Evolutionary conservation across 1,284 basidiomycete species (phyloP), one percentile per base, ranked within the genome.

Genomic region (Pisolithus thermaeus): DNA sequence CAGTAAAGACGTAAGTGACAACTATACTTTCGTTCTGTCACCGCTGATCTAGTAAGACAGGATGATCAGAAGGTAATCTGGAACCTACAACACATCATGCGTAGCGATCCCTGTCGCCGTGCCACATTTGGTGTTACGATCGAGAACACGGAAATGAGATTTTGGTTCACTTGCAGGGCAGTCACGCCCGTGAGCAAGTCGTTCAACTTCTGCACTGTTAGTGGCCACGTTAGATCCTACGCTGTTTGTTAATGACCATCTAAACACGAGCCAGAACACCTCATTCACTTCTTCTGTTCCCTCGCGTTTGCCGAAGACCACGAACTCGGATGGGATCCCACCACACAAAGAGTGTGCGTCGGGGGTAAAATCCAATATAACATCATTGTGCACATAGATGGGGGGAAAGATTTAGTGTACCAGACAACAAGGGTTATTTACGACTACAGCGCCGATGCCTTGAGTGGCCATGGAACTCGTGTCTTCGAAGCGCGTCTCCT

Each of bases 121-220:
- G 52, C 52, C 22, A 44, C 52, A 1, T 58, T 52, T 46, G 58
- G 55, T 1, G 44, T 61, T n/a, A 60, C 56, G 2, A 32, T 56
- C 27, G 56, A 61, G 30, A 39, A 47, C 32, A 32, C 12, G 3
- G 6, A 36, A 6, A 49, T 44, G 41, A 47, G 54, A 11, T 32
- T 32, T 32, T 32, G 32, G 32, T 32, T 32, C 12, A 32, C 32
- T 14, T 32, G 32, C 32, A 32, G 32, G 32, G 32, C 32, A 32
- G 12, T 35, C 32, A 20, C 5, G 11, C n/a, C 22, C 18, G 7
- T 40, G 18, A 20, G 18, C 7, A 7, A 20, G 39, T 5, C 39
- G 9, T 22, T 40, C 18, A 20, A 40, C 14, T 40, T 40, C 22
- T 7, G 20, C 5, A 40, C 18, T 14, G 39, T 40, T 9, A 23